These are phyloP conservation scores for Suillus ampliporus DNA, from an alignment of 768 basidiomycete genomes.

Conservation along the genomic window DNA sequence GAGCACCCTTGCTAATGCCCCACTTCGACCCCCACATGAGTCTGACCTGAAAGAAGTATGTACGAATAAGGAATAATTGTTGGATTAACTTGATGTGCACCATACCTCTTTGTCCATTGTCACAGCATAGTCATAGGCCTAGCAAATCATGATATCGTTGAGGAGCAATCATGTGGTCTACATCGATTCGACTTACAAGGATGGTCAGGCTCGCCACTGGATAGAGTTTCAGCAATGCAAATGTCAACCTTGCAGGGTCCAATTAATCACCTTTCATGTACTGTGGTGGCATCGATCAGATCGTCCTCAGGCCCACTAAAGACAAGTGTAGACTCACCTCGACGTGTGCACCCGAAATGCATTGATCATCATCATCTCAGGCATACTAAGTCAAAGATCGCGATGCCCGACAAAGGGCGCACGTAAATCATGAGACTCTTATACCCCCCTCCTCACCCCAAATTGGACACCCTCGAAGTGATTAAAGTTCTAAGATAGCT, in stretches of 20 bases:
- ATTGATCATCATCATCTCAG: neutral
- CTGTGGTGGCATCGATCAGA: constrained; percentile 1
- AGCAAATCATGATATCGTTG: neutral
- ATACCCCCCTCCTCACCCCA: neutral
- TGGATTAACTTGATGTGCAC: neutral
- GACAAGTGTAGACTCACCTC: constrained; percentile 5
- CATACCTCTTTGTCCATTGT: constrained; percentile 1
- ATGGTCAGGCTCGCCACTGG: constrained; percentile 2
- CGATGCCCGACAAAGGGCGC: neutral
- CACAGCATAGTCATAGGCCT: constrained; percentile 9
- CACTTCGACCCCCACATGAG: constrained; percentile 10
- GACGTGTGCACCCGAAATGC: constrained; percentile 2
- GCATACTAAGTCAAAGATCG: neutral
- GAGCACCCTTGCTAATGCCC: constrained; percentile 3
- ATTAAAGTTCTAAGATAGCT: neutral
- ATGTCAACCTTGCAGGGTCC: neutral
- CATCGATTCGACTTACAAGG: constrained; percentile 5
- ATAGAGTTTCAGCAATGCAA: neutral
- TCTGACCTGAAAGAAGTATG: neutral
- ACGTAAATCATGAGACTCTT: neutral
- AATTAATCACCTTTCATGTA: constrained; percentile 10
- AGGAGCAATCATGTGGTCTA: neutral
- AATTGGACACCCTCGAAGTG: neutral
- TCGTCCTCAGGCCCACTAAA: neutral
- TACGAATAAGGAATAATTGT: neutral